Base-by-base conservation (phyloP, 495 filamentous ascomycete genomes). In the Pyrenula aspistea region DNA sequence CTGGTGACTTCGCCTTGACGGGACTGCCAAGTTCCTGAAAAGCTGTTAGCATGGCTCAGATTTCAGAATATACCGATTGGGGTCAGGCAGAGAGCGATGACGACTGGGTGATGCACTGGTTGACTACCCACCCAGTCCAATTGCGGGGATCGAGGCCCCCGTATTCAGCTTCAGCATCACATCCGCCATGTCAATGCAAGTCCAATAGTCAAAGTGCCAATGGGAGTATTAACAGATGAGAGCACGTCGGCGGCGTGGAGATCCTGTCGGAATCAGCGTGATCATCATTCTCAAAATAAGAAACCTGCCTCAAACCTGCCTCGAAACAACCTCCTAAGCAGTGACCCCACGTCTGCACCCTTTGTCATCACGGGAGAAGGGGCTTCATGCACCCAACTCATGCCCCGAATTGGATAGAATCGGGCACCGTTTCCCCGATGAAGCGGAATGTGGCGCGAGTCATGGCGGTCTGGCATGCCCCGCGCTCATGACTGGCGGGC, bases 1-100 rank as follows among this genome's bases (percentile, higher is more conserved):
- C 31, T 4, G 4, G 31, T 15, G 31, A 42, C 31, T 15, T 42
- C 73, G 51, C 87, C 87, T 2, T 84, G 75, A 0, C 67, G 75
- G 4, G 83, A 81, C 70, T 93, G 86, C 88, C 88, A 88, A 55
- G 85, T 88, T 66, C 84, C 82, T 82, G 59, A 42, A 42, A 15
- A 4, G n/a, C 22, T 47, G 23, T 59, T 47, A 52, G 42, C 25
- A 19, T n/a, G 49, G 49, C 22, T 51, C 12, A 21, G n/a, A 25
- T 2, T 20, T 1, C 20, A 8, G 53, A 25, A 23, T 2, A 50
- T 12, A 12, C 24, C 48, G 22, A 55, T 22, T 57, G n/a, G 22
- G 56, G 23, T 21, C 21, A 23, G 10, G 8, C n/a, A n/a, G n/a
- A n/a, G n/a, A n/a, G n/a, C n/a, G n/a, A n/a, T n/a, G n/a, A n/a